A percentile compares a stretch with the other conserved stretches of the same genome.
Evolutionary conservation across 2,329 filamentous ascomycete species (phyloP).

Genomic region (Xylariales sp.): DNA sequence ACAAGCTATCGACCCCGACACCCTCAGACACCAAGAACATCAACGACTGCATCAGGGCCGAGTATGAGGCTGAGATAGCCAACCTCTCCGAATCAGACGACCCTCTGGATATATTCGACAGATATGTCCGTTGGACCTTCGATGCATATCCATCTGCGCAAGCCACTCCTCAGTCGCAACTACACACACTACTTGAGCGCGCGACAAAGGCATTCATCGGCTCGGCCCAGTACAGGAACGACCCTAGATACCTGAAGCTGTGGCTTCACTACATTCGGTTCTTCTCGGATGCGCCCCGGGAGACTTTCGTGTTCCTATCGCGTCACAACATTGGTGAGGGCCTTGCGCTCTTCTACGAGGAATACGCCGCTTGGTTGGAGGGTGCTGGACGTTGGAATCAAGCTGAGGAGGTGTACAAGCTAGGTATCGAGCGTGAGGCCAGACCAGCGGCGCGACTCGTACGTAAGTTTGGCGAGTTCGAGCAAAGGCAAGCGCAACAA

Average conservation of each 20-base stretch:
- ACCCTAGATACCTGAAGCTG: slow-evolving; percentile 85
- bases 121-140: slow-evolving; percentile 95
- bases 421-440: slow-evolving; percentile 86
- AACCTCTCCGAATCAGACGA: slow-evolving; percentile 84
- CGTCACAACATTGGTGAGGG: slow-evolving; percentile 82
- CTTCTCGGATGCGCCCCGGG: slow-evolving; percentile 88
- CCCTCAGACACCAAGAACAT: slow-evolving; percentile 70
- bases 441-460: slow-evolving; percentile 74
- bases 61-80: slow-evolving; percentile 80
- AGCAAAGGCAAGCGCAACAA: slow-evolving; percentile 66
- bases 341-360: slow-evolving; percentile 91
- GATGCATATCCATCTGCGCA: slow-evolving; percentile 93
- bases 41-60: slow-evolving; percentile 73
- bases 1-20: slow-evolving; percentile 56
- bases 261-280: slow-evolving; percentile 94
- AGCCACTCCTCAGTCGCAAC: slow-evolving; percentile 84
- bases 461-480: slow-evolving; percentile 90
- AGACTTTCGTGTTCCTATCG: slow-evolving; percentile 87
- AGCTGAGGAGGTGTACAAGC: slow-evolving; percentile 87
- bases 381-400: slow-evolving; percentile 77
- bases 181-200: slow-evolving; percentile 83
- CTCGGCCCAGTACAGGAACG: slow-evolving; percentile 88
- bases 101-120: slow-evolving; percentile 89
- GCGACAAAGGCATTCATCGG: slow-evolving; percentile 86
- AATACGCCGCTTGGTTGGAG: slow-evolving; percentile 93